phyloP scores from a whole-genome alignment of 202 grass and related monocot genomes.

The Cymbopogon flexuosus region DNA sequence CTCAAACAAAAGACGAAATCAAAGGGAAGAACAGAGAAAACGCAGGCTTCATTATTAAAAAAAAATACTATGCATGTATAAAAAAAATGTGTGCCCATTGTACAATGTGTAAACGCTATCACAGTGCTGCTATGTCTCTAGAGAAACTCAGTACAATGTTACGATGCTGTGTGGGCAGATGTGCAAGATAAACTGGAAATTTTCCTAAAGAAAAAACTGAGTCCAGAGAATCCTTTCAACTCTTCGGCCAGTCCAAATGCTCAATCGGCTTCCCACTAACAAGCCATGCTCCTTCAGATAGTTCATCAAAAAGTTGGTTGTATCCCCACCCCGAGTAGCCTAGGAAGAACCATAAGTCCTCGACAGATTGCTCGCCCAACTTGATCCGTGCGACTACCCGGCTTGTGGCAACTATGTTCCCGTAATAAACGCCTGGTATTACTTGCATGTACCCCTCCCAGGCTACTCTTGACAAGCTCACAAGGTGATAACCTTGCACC shows the following conservation, averaged over 20 bases:
- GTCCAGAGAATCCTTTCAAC: conserved; percentile 29
- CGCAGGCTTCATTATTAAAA: not conserved
- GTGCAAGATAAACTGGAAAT: conserved; percentile 29
- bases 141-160: not conserved
- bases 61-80: not conserved
- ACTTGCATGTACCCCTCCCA: conserved; percentile 59
- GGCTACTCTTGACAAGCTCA: conserved; percentile 58
- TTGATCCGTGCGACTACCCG: conserved; percentile 44
- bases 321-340: conserved; percentile 73
- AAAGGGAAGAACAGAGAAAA: not conserved
- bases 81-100: not conserved
- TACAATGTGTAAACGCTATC: not conserved
- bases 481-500: conserved; percentile 62
- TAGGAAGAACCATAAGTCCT: conserved; percentile 80
- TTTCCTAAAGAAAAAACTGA: not conserved
- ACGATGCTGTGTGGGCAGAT: not conserved
- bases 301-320: conserved; percentile 67
- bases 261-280: conserved; percentile 34
- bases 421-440: conserved; percentile 58
- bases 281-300: conserved; percentile 63
- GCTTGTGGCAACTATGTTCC: conserved; percentile 56
- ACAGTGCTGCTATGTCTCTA: not conserved
- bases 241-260: conserved; percentile 64
- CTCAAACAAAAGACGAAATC: not conserved
- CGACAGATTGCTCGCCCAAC: conserved; percentile 37